Conservation (phyloP, 768 basidiomycete species). For the Podaxis sp. region DNA sequence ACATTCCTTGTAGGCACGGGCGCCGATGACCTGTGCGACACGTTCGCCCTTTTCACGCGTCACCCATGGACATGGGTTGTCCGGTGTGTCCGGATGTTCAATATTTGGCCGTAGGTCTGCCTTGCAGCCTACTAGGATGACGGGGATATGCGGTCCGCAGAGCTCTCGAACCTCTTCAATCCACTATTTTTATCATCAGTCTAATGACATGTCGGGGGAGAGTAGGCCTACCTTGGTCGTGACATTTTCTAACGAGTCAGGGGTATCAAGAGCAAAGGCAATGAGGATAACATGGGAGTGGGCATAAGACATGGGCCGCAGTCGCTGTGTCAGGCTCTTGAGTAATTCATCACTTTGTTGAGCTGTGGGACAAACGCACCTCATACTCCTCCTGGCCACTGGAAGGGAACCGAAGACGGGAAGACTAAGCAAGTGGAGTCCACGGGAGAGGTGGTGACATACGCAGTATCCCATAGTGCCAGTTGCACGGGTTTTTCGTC, state of each 20-base stretch:
- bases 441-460: slow-evolving; percentile 35
- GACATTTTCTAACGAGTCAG: slow-evolving; percentile 96
- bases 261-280: slow-evolving; percentile 94
- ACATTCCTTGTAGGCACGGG: slow-evolving; percentile 93
- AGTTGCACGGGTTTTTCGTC: slow-evolving; percentile 98
- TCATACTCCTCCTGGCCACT: slow-evolving; percentile 99
- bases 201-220: slow-evolving; percentile 8
- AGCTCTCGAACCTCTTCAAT: slow-evolving; percentile 98
- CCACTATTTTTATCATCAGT: slow-evolving; percentile 59
- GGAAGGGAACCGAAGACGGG: slow-evolving; percentile 13
- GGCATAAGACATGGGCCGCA: slow-evolving; percentile 96
- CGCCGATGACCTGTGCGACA: slow-evolving; percentile 82
- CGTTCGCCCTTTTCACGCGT: slow-evolving; percentile 80
- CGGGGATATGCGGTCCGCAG: slow-evolving; percentile 89
- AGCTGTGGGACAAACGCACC: slow-evolving; percentile 37
- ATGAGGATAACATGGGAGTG: slow-evolving; percentile 99
- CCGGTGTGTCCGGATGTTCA: slow-evolving; percentile 43
- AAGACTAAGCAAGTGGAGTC: slow-evolving; percentile 15
- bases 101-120: slow-evolving; percentile 79
- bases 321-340: slow-evolving; percentile 49
- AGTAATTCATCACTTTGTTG: slow-evolving; percentile 7
- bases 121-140: slow-evolving; percentile 96
- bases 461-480: slow-evolving; percentile 99
- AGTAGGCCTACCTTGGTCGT: slow-evolving; percentile 68
- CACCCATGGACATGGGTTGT: slow-evolving; percentile 55